Conservation (phyloP, 352 stramenopile species). For the Blastocystis sp. region DNA sequence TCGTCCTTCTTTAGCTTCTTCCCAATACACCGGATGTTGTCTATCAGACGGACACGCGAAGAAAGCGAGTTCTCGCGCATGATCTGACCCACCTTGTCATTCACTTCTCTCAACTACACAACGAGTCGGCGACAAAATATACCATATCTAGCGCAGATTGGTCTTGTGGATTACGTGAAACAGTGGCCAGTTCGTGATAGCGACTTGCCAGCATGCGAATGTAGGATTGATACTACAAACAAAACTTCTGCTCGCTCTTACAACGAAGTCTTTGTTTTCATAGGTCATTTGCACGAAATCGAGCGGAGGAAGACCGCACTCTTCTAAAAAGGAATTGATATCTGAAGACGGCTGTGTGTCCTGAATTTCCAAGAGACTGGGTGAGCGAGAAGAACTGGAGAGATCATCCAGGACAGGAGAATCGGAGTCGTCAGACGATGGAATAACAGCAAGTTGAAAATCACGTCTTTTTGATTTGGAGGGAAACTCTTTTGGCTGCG, state of each 20-base stretch:
- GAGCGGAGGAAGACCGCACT: background rate
- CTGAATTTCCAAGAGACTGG: background rate
- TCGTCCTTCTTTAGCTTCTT: background rate
- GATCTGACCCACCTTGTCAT: background rate
- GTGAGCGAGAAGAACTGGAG: background rate
- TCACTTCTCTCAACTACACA: constrained; percentile 34
- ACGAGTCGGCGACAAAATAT: background rate
- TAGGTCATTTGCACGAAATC: background rate
- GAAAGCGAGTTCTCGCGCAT: constrained; percentile 1
- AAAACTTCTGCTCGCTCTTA: background rate
- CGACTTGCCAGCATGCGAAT: background rate
- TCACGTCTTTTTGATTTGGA: background rate
- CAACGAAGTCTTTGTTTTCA: background rate
- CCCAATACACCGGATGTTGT: constrained; percentile 18
- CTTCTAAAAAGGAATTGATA: background rate
- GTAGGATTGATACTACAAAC: constrained; percentile 29
- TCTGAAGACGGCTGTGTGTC: background rate
- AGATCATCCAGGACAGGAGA: background rate
- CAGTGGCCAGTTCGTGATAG: background rate
- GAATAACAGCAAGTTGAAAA: constrained; percentile 5
- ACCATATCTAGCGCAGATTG: constrained; percentile 2
- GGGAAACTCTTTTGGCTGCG: background rate
- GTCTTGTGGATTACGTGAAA: background rate
- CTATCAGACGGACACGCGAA: background rate
- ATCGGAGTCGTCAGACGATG: background rate